These are phyloP conservation scores for Mrakiaceae sp. DNA, from an alignment of 1,284 basidiomycete genomes.

Conservation along the genomic window DNA sequence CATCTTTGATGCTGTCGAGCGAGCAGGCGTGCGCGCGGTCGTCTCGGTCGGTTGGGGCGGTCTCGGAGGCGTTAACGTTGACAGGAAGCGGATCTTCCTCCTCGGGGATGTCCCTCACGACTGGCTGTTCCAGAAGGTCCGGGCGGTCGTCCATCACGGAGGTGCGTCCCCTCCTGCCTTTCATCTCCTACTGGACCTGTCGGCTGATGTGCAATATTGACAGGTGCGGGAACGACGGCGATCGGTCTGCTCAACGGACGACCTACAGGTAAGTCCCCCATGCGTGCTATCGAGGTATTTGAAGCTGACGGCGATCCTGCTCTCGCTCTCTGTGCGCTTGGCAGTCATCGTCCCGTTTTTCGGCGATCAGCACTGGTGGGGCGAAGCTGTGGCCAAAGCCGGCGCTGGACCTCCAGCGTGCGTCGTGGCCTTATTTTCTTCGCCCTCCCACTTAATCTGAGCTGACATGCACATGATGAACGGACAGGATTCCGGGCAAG, in stretches of 20 bases:
- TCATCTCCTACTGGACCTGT: constrained; percentile 43
- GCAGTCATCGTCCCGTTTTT: constrained; percentile 60
- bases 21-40: constrained; percentile 47
- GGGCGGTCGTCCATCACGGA: constrained; percentile 59
- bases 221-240: constrained; percentile 30
- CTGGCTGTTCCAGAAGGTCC: constrained; percentile 49
- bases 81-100: constrained; percentile 46
- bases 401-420: constrained; percentile 50
- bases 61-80: constrained; percentile 40
- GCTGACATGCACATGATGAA: background rate
- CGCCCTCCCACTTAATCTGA: background rate
- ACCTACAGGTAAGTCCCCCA: constrained; percentile 41
- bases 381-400: constrained; percentile 48
- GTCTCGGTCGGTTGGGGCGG: constrained; percentile 56
- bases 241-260: constrained; percentile 50
- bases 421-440: background rate
- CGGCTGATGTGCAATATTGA: too few relatives aligned
- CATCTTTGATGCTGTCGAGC: constrained; percentile 46
- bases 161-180: constrained; percentile 44
- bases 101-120: constrained; percentile 50
- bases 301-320: constrained; percentile 51
- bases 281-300: too few relatives aligned
- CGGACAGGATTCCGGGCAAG: background rate
- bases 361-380: constrained; percentile 52
- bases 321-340: constrained; percentile 49